Base-by-base conservation (phyloP, 805 yeast genomes). In the Ogataea pilisensis region DNA sequence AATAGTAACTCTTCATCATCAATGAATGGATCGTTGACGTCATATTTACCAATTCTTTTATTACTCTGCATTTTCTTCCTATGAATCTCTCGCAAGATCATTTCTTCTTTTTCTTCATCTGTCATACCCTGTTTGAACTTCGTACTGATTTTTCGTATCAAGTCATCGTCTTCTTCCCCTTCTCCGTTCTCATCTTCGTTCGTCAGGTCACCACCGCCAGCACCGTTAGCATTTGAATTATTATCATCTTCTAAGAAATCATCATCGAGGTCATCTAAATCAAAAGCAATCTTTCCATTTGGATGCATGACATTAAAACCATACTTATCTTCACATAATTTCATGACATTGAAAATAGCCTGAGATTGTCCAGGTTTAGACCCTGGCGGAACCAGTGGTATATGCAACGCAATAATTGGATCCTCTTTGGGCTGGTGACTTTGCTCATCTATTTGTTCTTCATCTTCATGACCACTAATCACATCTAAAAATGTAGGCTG, bases 1-100 rank as follows among this genome's bases (percentile, higher is more conserved):
- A 93, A 85, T 42, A 79, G 75, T 51, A 89, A 68, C 63, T 93
- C 99, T 13, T 87, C 76, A 63, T 93, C 99, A 65, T 93, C 99
- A 43, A 93, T 93, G 56, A 93, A 93, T 2, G 98, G 99, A 62
- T 93, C 99, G 45, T 85, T 81, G 36, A 78, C 70, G 59, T 93
- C 99, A 63, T 93, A 93, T 57, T 86, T 88, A 2, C 96, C 96
- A 27, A 89, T 87, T 49, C 85, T 77, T 39, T 89, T 75, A 54
- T 83, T 83, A 57, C 44, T 72, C 63, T 50, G 72, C 65, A 56
- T 75, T 68, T 56, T 70, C 63, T 58, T 63, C 29, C 61, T 43
- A 35, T 61, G 64, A 16, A 61, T 45, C 31, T 61, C 65, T 29
- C 52, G 51, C 26, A 61, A 39, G 25, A 61, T 51, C 45, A 58